These are phyloP conservation scores for Pezicula radicicola DNA, from an alignment of 2,329 filamentous ascomycete genomes.

Conservation along the genomic window DNA sequence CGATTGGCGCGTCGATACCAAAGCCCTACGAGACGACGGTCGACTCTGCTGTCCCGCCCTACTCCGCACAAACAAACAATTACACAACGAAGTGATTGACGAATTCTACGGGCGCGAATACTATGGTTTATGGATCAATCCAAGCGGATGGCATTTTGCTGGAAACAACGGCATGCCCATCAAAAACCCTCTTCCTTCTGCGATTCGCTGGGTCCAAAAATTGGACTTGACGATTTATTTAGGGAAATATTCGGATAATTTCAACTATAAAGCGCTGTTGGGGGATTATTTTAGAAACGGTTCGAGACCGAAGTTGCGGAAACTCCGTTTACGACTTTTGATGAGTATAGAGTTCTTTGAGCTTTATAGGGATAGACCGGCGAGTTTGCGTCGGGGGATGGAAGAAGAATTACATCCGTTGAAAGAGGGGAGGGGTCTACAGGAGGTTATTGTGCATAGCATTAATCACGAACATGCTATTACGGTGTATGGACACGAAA, in stretches of 20 bases:
- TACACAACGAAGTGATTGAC: background rate
- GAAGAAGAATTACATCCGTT: background rate
- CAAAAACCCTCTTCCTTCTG: background rate
- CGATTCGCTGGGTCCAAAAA: background rate
- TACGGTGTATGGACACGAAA: background rate
- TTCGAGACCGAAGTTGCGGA: background rate
- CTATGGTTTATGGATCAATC: background rate
- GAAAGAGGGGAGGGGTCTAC: background rate
- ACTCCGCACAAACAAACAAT: conserved; percentile 1
- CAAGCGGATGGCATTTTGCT: background rate
- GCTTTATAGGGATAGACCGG: background rate
- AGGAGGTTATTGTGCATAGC: background rate
- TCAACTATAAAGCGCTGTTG: background rate
- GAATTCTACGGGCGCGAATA: background rate
- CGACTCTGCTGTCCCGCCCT: background rate
- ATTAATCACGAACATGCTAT: background rate
- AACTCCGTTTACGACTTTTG: background rate
- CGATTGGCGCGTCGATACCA: background rate
- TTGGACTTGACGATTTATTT: background rate
- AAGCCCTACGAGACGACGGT: background rate
- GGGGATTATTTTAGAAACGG: background rate
- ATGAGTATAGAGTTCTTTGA: conserved; percentile 1
- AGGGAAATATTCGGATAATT: conserved; percentile 1
- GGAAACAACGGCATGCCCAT: background rate
- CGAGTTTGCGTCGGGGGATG: background rate